Conservation (phyloP, 2,329 filamentous ascomycete genomes). For the Fusarium gaditjirri region DNA sequence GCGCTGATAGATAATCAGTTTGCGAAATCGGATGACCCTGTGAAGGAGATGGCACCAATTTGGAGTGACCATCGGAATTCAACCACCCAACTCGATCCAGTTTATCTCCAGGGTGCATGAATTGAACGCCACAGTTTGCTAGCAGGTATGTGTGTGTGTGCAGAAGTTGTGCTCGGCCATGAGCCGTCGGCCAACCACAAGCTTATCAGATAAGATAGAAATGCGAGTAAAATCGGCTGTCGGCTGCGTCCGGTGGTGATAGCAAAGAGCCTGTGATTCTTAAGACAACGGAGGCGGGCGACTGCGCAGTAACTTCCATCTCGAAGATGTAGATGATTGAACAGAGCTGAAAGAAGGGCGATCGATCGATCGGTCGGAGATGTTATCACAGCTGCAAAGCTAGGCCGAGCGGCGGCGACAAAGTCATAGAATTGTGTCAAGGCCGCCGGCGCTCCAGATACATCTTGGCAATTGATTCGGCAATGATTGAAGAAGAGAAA, state of each 20-base stretch:
- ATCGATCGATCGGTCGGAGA: neutral
- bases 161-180: slow-evolving; percentile 11
- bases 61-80: neutral
- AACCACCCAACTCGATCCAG: slow-evolving; percentile 31
- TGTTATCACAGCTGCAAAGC: neutral
- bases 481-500: neutral
- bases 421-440: neutral
- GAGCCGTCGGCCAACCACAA: slow-evolving; percentile 19
- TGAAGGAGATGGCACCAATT: slow-evolving; percentile 8
- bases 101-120: slow-evolving; percentile 32
- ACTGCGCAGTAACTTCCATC: slow-evolving; percentile 11
- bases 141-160: slow-evolving; percentile 11
- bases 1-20: neutral
- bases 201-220: slow-evolving; percentile 35
- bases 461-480: neutral
- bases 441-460: neutral
- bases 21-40: neutral
- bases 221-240: slow-evolving; percentile 20
- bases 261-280: neutral
- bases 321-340: neutral
- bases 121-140: slow-evolving; percentile 7
- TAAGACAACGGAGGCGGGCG: slow-evolving; percentile 29
- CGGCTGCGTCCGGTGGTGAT: slow-evolving; percentile 35
- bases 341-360: neutral
- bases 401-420: neutral